phyloP scores from a whole-genome alignment of 306 rosid species.

The Medicago ruthenica region DNA sequence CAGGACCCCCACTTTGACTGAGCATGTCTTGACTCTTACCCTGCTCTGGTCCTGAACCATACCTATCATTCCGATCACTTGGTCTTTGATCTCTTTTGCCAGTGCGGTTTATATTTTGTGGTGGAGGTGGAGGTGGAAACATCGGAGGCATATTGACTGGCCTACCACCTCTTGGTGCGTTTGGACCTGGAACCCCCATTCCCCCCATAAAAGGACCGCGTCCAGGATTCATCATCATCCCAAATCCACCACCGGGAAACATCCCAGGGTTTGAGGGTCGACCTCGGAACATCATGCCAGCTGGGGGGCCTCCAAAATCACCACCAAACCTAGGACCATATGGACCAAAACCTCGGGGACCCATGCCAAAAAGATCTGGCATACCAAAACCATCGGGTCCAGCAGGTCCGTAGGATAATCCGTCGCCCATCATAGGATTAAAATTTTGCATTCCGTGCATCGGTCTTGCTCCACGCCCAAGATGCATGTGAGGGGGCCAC shows the following conservation, averaged over 20 bases:
- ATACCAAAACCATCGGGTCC: slow-evolving; percentile 90
- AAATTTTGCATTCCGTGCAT: slow-evolving; percentile 92
- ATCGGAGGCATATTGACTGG: slow-evolving; percentile 81
- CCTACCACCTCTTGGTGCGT: slow-evolving; percentile 72
- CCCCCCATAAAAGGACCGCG: slow-evolving; percentile 96
- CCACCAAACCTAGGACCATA: slow-evolving; percentile 91
- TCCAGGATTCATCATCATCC: slow-evolving; percentile 98
- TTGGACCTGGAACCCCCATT: slow-evolving; percentile 81
- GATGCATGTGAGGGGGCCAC: slow-evolving; percentile 98
- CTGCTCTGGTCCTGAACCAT: slow-evolving; percentile 67
- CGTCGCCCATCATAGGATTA: slow-evolving; percentile 97
- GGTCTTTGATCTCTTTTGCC: slow-evolving; percentile 77
- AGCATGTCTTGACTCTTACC: slow-evolving; percentile 73
- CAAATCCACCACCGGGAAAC: slow-evolving; percentile 89
- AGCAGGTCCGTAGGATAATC: slow-evolving; percentile 84
- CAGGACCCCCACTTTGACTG: slow-evolving; percentile 70
- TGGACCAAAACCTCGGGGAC: slow-evolving; percentile 86
- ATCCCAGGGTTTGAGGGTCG: slow-evolving; percentile 91
- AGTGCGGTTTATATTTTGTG: slow-evolving; percentile 65
- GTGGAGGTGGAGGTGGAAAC: slow-evolving; percentile 74
- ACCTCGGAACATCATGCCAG: slow-evolving; percentile 94
- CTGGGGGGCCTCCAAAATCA: slow-evolving; percentile 82
- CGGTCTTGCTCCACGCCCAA: slow-evolving; percentile 90
- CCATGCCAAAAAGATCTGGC: slow-evolving; percentile 89
- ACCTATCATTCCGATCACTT: slow-evolving; percentile 75